Percentiles rank a stretch among this genome's conserved stretches.
phyloP scores from a whole-genome alignment of 176 grass and related monocot genomes.

The Elaeis guineensis region DNA sequence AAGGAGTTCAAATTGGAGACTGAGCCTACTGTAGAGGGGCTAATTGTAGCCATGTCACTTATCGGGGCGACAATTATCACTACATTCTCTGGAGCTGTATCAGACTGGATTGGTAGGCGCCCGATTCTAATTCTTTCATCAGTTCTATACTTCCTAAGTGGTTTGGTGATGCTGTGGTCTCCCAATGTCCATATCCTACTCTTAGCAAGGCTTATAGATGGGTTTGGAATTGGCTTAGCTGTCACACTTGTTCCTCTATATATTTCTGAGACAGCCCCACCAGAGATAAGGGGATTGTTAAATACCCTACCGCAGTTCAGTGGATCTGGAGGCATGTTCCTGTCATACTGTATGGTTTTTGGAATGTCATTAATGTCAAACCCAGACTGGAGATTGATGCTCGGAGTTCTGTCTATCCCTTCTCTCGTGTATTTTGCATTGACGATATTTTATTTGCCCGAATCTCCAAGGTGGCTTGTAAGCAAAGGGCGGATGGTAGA shows the following conservation, averaged over 20 bases:
- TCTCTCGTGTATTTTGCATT: constrained; percentile 75
- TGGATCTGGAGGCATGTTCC: constrained; percentile 88
- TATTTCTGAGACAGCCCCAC: constrained; percentile 94
- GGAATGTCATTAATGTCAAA: constrained; percentile 64
- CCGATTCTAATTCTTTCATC: constrained; percentile 83
- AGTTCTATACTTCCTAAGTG: constrained; percentile 66
- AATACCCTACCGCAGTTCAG: constrained; percentile 93
- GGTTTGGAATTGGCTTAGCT: constrained; percentile 75
- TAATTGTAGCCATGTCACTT: constrained; percentile 88
- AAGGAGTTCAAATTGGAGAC: constrained; percentile 73
- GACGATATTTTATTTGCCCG: constrained; percentile 89
- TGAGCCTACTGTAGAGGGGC: constrained; percentile 73
- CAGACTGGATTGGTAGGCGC: constrained; percentile 58
- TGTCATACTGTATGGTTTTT: constrained; percentile 99
- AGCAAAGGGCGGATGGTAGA: constrained; percentile 89
- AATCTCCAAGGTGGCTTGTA: constrained; percentile 96
- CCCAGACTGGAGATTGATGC: constrained; percentile 90
- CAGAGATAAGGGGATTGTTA: constrained; percentile 72
- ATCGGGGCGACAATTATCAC: constrained; percentile 83
- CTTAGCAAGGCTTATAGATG: constrained; percentile 84
- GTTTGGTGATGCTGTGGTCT: constrained; percentile 88
- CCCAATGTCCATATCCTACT: constrained; percentile 75
- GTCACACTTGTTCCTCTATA: constrained; percentile 86
- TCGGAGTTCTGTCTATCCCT: constrained; percentile 84
- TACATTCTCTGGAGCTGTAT: constrained; percentile 56